These are phyloP conservation scores for Primulina huaijiensis DNA, from an alignment of 257 asterid genomes.

Conservation along the genomic window DNA sequence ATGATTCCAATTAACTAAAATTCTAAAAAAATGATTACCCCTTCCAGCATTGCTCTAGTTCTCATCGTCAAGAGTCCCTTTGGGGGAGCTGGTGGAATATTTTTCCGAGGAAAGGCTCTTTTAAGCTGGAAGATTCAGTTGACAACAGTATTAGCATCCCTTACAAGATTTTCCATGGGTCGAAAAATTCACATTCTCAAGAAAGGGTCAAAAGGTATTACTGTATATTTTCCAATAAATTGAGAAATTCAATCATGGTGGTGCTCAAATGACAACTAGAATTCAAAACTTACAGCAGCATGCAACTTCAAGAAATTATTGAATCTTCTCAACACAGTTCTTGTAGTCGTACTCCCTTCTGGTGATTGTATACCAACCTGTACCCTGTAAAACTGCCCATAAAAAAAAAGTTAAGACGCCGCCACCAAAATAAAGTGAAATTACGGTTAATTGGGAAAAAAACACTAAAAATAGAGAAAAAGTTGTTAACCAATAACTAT, in stretches of 20 bases:
- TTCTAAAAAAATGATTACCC: conserved; percentile 45
- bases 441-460: neutral
- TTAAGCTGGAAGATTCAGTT: conserved; percentile 60
- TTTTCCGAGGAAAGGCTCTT: conserved; percentile 67
- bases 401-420: conserved; percentile 39
- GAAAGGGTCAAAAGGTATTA: conserved; percentile 16
- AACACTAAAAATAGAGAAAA: conserved; percentile 17
- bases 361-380: conserved; percentile 91
- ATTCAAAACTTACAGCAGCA: conserved; percentile 69
- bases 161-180: conserved; percentile 16
- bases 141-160: conserved; percentile 20
- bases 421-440: conserved; percentile 14
- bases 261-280: conserved; percentile 19
- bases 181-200: conserved; percentile 21
- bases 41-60: conserved; percentile 86
- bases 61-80: conserved; percentile 81
- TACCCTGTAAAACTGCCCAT: conserved; percentile 95
- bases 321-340: conserved; percentile 83
- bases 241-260: conserved; percentile 1
- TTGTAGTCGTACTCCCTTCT: conserved; percentile 75
- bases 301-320: conserved; percentile 88
- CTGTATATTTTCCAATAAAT: neutral
- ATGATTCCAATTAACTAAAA: conserved; percentile 21
- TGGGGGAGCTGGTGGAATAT: conserved; percentile 81
- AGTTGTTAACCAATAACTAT: conserved; percentile 6